Evolutionary conservation across 768 basidiomycete genomes (phyloP).

Genomic region (Naganishia friedmannii): DNA sequence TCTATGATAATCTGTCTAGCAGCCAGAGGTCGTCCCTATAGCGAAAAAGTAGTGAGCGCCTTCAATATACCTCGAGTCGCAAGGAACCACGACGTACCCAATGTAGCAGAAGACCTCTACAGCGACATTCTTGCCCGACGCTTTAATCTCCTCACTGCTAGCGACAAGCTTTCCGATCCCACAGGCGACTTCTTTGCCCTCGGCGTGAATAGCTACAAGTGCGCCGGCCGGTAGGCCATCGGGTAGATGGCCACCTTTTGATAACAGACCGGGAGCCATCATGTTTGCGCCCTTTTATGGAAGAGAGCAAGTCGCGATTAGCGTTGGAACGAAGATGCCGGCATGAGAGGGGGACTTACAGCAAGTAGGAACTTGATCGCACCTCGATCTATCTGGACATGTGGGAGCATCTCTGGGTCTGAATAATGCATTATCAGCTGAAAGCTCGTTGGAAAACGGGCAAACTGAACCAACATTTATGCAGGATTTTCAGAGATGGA

Average conservation of each 20-base stretch:
- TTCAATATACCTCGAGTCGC: not conserved
- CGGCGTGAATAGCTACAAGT: constrained; percentile 87
- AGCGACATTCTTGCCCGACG: constrained; percentile 81
- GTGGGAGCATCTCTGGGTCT: constrained; percentile 90
- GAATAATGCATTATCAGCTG: not conserved
- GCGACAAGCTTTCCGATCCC: constrained; percentile 81
- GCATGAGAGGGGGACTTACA: constrained; percentile 51
- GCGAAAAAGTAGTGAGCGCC: not conserved
- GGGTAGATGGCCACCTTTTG: constrained; percentile 82
- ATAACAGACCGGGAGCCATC: constrained; percentile 79
- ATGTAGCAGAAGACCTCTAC: constrained; percentile 69
- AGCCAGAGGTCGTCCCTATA: constrained; percentile 31
- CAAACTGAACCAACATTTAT: constrained; percentile 68
- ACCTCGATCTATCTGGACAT: constrained; percentile 86
- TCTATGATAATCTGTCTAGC: constrained; percentile 23
- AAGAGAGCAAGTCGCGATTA: not conserved
- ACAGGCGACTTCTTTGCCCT: constrained; percentile 88
- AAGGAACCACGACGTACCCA: constrained; percentile 41
- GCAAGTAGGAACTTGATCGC: constrained; percentile 95
- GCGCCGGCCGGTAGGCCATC: constrained; percentile 67
- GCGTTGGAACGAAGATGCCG: not conserved
- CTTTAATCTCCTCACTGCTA: constrained; percentile 82
- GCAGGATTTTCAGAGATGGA: constrained; percentile 82
- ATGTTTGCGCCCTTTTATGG: constrained; percentile 55
- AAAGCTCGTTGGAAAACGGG: not conserved